phyloP scores from a whole-genome alignment of 108 stramenopile genomes.

The Pseudonitzschia multiseries region DNA sequence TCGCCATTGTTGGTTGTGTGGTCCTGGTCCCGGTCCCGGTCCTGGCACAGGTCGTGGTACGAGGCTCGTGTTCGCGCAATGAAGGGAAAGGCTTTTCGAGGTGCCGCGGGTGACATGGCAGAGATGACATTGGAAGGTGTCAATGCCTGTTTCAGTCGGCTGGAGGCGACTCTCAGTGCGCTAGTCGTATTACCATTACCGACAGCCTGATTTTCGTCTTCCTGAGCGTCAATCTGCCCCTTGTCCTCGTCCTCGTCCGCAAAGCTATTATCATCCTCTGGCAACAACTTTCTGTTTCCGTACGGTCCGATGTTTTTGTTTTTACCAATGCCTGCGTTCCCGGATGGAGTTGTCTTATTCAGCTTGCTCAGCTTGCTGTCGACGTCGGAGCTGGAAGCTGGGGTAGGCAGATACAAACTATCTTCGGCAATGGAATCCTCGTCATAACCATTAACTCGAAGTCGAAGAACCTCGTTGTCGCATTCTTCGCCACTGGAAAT shows the following conservation, averaged over 20 bases:
- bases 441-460: neutral
- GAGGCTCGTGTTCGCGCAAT: constrained; percentile 21
- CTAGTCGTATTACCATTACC: neutral
- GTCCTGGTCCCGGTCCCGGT: neutral
- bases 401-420: constrained; percentile 16
- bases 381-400: neutral
- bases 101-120: constrained; percentile 17
- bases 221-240: neutral
- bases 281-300: neutral
- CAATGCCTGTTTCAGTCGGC: neutral
- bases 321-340: neutral
- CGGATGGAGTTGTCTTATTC: neutral
- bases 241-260: neutral
- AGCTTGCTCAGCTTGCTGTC: neutral
- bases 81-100: constrained; percentile 21
- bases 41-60: neutral
- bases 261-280: neutral
- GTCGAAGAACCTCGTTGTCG: neutral
- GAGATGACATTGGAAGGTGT: constrained; percentile 1
- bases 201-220: neutral
- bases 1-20: neutral
- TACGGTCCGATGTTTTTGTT: neutral
- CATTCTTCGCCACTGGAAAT: neutral
- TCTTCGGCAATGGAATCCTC: constrained; percentile 8
- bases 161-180: neutral